A percentile compares a stretch with the other conserved stretches of the same genome.
Evolutionary conservation across 768 basidiomycete genomes (phyloP).

Genomic region (Mycena epipterygia): DNA sequence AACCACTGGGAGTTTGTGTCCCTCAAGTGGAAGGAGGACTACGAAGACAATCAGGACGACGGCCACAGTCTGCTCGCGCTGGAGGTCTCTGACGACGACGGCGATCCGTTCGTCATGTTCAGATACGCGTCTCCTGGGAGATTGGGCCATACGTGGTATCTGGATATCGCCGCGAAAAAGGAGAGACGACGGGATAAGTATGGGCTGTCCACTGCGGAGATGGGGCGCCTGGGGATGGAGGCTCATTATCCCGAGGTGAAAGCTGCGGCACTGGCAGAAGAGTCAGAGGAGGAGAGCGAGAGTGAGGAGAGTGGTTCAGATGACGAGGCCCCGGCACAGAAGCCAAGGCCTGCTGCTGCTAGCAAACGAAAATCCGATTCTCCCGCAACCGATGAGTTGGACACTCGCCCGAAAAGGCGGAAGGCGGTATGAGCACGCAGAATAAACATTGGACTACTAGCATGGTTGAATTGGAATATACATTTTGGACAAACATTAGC

Average conservation of each 20-base stretch:
- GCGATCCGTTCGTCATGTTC: slow-evolving; percentile 34
- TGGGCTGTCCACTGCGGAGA: slow-evolving; percentile 27
- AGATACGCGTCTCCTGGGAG: slow-evolving; percentile 28
- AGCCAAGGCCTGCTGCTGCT: slow-evolving; percentile 5
- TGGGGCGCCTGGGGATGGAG: slow-evolving; percentile 30
- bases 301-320: slow-evolving; percentile 27
- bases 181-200: slow-evolving; percentile 12
- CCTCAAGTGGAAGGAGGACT: slow-evolving; percentile 36
- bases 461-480: slow-evolving; percentile 6
- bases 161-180: slow-evolving; percentile 36
- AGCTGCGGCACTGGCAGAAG: slow-evolving; percentile 20
- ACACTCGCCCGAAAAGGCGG: slow-evolving; percentile 20
- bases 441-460: neutral
- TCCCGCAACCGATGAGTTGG: neutral
- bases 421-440: slow-evolving; percentile 1
- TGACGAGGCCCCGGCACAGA: slow-evolving; percentile 6
- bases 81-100: slow-evolving; percentile 27
- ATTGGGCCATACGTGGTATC: slow-evolving; percentile 25
- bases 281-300: slow-evolving; percentile 20
- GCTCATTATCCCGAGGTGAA: slow-evolving; percentile 31
- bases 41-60: slow-evolving; percentile 27
- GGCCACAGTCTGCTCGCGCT: slow-evolving; percentile 28
- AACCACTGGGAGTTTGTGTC: slow-evolving; percentile 34
- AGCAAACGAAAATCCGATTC: slow-evolving; percentile 30
- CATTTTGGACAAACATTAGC: neutral